Conservation (phyloP, 495 filamentous ascomycete species). For the Sordaria brevicollis region DNA sequence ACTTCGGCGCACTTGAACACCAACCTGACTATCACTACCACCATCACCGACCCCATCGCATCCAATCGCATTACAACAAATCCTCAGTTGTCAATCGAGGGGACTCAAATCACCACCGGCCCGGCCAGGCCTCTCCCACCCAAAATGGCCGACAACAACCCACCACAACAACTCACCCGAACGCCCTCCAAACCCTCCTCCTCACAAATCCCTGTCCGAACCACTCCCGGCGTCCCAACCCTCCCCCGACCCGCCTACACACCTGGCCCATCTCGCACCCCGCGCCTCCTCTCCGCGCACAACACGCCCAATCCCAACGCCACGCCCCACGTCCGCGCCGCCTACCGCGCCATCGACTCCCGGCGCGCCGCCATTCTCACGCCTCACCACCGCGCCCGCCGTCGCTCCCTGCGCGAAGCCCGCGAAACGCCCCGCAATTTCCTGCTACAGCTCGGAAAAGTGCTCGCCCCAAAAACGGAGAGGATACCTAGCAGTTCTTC, state of each 20-base stretch:
- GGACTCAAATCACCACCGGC: background rate
- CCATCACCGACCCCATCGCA: background rate
- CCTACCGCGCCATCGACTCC: constrained; percentile 56
- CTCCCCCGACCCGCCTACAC: constrained; percentile 23
- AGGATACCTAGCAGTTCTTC: constrained; percentile 24
- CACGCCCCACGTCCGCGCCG: constrained; percentile 60
- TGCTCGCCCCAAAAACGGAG: constrained; percentile 50
- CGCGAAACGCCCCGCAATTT: constrained; percentile 69
- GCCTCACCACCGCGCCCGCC: constrained; percentile 50
- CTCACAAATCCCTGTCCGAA: background rate
- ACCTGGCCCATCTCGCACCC: constrained; percentile 1
- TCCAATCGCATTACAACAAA: background rate
- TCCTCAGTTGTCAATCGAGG: no score
- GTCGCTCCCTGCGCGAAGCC: constrained; percentile 55
- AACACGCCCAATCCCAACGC: constrained; percentile 17
- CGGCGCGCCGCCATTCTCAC: constrained; percentile 65
- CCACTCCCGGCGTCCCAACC: constrained; percentile 7
- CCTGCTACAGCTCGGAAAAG: constrained; percentile 54
- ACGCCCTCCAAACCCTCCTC: background rate
- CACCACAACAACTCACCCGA: background rate
- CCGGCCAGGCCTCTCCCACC: background rate
- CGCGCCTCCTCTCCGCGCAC: constrained; percentile 24
- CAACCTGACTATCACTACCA: background rate
- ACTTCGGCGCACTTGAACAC: background rate
- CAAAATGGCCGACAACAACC: background rate